phyloP scores from a whole-genome alignment of 192 early-diverging fungal genomes.

The Coemansia sp. region DNA sequence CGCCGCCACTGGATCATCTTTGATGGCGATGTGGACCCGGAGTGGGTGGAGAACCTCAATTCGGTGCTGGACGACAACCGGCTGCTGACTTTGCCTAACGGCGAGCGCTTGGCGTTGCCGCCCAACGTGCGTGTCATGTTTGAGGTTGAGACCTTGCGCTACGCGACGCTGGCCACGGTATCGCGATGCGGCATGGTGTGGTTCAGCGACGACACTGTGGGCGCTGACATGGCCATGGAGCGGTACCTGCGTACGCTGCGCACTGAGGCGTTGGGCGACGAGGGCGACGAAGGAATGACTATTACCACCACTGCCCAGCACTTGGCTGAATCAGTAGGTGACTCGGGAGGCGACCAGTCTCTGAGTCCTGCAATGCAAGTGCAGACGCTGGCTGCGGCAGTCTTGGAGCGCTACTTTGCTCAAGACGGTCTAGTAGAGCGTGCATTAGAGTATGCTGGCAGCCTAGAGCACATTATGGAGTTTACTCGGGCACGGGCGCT shows the following conservation, averaged over 20 bases:
- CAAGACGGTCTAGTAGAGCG: slow-evolving; percentile 76
- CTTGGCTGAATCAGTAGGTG: neutral
- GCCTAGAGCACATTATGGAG: slow-evolving; percentile 97
- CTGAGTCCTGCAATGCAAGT: slow-evolving; percentile 65
- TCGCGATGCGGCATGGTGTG: slow-evolving; percentile 99
- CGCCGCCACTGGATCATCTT: slow-evolving; percentile 99
- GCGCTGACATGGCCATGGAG: slow-evolving; percentile 72
- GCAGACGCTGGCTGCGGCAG: slow-evolving; percentile 77
- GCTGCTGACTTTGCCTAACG: slow-evolving; percentile 96
- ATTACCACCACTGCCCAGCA: neutral
- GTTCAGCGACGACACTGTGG: slow-evolving; percentile 94
- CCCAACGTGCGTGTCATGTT: slow-evolving; percentile 98
- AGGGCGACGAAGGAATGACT: slow-evolving; percentile 73
- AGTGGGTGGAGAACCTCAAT: slow-evolving; percentile 99
- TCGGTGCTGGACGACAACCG: slow-evolving; percentile 98
- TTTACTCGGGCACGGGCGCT: slow-evolving; percentile 87
- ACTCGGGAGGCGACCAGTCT: slow-evolving; percentile 63
- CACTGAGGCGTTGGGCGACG: slow-evolving; percentile 69
- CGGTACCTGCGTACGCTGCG: slow-evolving; percentile 85
- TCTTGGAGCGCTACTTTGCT: slow-evolving; percentile 72
- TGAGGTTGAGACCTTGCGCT: slow-evolving; percentile 97
- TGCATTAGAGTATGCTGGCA: slow-evolving; percentile 67
- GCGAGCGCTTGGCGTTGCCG: slow-evolving; percentile 94
- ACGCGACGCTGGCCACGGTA: slow-evolving; percentile 98
- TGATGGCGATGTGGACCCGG: slow-evolving; percentile 99